Conservation (phyloP, 2,329 filamentous ascomycete species). For the Aspergillus fructus region DNA sequence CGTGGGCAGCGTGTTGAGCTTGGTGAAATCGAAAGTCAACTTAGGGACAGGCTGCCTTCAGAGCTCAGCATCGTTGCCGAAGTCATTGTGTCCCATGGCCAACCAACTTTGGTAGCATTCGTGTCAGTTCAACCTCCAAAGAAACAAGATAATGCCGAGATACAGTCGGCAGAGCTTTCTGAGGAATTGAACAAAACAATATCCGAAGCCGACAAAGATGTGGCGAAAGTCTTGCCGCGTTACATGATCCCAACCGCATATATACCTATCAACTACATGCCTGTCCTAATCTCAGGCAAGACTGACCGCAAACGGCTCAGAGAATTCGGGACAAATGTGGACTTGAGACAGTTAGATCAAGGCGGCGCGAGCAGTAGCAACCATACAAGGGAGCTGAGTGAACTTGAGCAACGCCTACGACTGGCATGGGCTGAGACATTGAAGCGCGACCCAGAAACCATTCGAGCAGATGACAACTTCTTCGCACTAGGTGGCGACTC, state of each 20-base stretch:
- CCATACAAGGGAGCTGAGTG: slow-evolving; percentile 25
- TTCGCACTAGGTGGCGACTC: slow-evolving; percentile 38
- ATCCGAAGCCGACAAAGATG: slow-evolving; percentile 22
- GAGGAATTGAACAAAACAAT: slow-evolving; percentile 20
- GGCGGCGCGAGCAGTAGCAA: slow-evolving; percentile 12
- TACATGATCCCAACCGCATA: slow-evolving; percentile 43
- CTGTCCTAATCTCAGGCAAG: slow-evolving; percentile 46
- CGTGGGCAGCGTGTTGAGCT: slow-evolving; percentile 46
- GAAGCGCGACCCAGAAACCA: slow-evolving; percentile 31
- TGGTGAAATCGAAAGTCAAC: slow-evolving; percentile 41
- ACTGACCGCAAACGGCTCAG: slow-evolving; percentile 41
- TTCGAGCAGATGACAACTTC: slow-evolving; percentile 40
- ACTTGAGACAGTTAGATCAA: slow-evolving; percentile 33
- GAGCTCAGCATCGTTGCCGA: slow-evolving; percentile 47
- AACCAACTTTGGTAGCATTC: slow-evolving; percentile 33
- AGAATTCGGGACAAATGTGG: slow-evolving; percentile 33
- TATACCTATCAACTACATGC: slow-evolving; percentile 44
- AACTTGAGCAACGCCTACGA: slow-evolving; percentile 33
- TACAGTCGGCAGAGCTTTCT: slow-evolving; percentile 15
- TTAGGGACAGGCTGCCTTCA: slow-evolving; percentile 28
- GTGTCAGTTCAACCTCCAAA: slow-evolving; percentile 26
- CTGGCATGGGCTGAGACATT: slow-evolving; percentile 35
- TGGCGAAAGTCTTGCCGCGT: slow-evolving; percentile 29
- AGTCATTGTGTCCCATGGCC: slow-evolving; percentile 41
- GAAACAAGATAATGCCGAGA: slow-evolving; percentile 17